These are phyloP conservation scores for Umbellularia californica DNA, from an alignment of 164 flowering plant species.

Conservation along the genomic window DNA sequence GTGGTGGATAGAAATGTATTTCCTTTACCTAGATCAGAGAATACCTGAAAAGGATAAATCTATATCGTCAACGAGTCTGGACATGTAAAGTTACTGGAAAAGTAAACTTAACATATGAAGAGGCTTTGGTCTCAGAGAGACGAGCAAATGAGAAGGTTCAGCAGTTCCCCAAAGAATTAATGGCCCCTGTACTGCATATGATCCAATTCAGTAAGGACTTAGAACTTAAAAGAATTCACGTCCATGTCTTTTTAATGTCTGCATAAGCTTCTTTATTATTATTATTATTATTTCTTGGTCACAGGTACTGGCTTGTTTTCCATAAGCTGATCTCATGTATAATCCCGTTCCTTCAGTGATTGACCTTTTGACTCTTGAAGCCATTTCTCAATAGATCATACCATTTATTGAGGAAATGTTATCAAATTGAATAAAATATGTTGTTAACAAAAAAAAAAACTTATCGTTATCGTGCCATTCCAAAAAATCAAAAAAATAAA, in stretches of 20 bases:
- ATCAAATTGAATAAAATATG: too few relatives aligned
- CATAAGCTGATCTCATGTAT: too few relatives aligned
- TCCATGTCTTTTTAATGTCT: background rate
- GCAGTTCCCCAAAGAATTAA: constrained; percentile 64
- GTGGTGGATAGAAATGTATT: constrained; percentile 2
- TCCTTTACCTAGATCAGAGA: constrained; percentile 52
- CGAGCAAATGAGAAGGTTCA: constrained; percentile 67
- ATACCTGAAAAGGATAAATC: constrained; percentile 67
- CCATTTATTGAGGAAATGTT: too few relatives aligned
- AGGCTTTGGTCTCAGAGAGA: constrained; percentile 86
- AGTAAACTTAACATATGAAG: constrained; percentile 82
- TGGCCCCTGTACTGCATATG: constrained; percentile 53
- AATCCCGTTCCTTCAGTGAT: too few relatives aligned
- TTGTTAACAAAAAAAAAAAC: too few relatives aligned
- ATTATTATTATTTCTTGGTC: too few relatives aligned
- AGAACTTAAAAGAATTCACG: background rate
- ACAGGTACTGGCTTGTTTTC: too few relatives aligned
- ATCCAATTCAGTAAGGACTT: constrained; percentile 74
- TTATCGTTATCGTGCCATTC: too few relatives aligned
- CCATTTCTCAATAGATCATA: too few relatives aligned
- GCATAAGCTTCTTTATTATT: background rate
- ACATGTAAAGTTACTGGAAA: constrained; percentile 85
- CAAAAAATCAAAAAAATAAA: too few relatives aligned
- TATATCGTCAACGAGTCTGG: constrained; percentile 84
- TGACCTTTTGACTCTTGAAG: too few relatives aligned